These are phyloP conservation scores for Camillea tinctor DNA, from an alignment of 2,329 filamentous ascomycete genomes.

Conservation along the genomic window DNA sequence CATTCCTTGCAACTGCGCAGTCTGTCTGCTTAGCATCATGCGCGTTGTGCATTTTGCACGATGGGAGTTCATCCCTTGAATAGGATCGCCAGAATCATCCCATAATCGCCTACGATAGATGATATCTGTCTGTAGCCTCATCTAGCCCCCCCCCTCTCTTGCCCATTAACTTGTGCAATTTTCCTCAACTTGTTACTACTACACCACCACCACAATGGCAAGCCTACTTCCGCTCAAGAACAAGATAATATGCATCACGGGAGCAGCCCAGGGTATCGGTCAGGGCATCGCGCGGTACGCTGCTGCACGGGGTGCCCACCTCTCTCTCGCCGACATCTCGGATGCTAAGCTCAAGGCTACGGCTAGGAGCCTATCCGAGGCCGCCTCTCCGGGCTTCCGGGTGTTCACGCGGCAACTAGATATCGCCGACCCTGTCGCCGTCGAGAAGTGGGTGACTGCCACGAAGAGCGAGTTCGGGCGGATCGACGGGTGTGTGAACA, in stretches of 20 bases:
- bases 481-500: constrained; percentile 37
- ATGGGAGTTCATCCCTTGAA: no score
- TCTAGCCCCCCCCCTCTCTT: no score
- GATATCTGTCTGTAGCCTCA: no score
- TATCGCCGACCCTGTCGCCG: constrained; percentile 31
- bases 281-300: constrained; percentile 18
- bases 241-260: constrained; percentile 23
- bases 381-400: constrained; percentile 23
- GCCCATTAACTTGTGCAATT: no score
- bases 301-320: constrained; percentile 30
- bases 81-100: not conserved
- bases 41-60: not conserved
- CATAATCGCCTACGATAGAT: no score
- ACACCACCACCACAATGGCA: constrained; percentile 12
- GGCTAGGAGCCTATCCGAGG: constrained; percentile 20
- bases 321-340: constrained; percentile 32
- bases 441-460: constrained; percentile 35
- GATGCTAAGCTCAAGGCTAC: constrained; percentile 28
- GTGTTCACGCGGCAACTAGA: constrained; percentile 29
- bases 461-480: constrained; percentile 34
- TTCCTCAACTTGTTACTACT: no score
- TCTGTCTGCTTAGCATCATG: no score
- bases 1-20: no score
- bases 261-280: constrained; percentile 19
- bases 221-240: constrained; percentile 18